Evolutionary conservation across 2,329 filamentous ascomycete genomes (phyloP).

Genomic region (Aspergillus hortae): DNA sequence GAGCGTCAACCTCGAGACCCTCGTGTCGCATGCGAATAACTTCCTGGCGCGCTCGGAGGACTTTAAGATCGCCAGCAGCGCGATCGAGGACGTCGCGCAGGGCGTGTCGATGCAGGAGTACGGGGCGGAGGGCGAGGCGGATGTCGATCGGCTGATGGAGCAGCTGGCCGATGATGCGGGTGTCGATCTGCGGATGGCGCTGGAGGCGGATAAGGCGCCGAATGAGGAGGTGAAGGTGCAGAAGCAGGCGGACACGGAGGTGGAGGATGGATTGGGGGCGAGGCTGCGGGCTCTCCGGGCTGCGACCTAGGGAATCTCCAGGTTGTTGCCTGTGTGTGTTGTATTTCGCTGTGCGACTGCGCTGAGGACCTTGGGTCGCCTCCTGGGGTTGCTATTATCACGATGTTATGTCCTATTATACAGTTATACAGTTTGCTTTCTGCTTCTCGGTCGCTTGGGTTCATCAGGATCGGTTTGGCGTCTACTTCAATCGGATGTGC

Average conservation of each 20-base stretch:
- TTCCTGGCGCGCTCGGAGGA: constrained; percentile 41
- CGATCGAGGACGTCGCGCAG: constrained; percentile 40
- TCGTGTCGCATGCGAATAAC: constrained; percentile 42
- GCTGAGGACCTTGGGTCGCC: no score
- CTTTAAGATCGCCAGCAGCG: constrained; percentile 42
- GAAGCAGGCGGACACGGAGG: constrained; percentile 34
- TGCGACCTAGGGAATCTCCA: constrained; percentile 16
- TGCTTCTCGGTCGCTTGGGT: not conserved
- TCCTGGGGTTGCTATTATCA: constrained; percentile 3
- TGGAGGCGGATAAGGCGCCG: constrained; percentile 38
- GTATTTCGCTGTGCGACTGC: no score
- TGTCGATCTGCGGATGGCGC: constrained; percentile 38
- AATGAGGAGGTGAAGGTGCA: constrained; percentile 41
- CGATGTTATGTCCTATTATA: constrained; percentile 11
- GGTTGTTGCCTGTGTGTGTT: no score
- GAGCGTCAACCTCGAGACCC: constrained; percentile 44
- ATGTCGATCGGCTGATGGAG: constrained; percentile 43
- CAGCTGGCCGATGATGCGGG: constrained; percentile 44
- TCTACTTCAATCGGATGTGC: not conserved
- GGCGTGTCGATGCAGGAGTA: constrained; percentile 43
- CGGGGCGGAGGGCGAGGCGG: constrained; percentile 41
- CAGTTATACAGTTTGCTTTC: not conserved
- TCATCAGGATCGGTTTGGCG: not conserved
- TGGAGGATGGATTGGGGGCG: constrained; percentile 41
- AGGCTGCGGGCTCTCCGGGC: constrained; percentile 39